A percentile compares a stretch with the other conserved stretches of the same genome.
Evolutionary conservation across 345 rosid species (phyloP).

Genomic region (Populus pruinosa): DNA sequence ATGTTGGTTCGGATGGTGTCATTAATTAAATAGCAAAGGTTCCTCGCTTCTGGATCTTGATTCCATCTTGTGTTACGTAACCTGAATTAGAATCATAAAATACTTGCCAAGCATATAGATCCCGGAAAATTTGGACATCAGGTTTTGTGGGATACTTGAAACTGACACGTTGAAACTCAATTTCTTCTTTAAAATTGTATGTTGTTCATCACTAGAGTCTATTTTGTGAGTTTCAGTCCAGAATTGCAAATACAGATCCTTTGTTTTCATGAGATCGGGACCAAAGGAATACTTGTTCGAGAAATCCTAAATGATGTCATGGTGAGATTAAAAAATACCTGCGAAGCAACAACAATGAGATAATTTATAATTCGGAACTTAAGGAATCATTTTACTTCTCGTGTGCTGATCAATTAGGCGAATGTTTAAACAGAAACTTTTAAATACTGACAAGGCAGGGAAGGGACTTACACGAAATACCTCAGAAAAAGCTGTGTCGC

Average conservation of each 20-base stretch:
- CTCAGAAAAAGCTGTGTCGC: not conserved
- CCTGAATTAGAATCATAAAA: slow-evolving; percentile 18
- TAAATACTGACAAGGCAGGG: not conserved
- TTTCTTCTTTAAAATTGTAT: slow-evolving; percentile 16
- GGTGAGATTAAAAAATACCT: slow-evolving; percentile 12
- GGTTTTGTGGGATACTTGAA: slow-evolving; percentile 17
- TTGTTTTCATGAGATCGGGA: slow-evolving; percentile 11
- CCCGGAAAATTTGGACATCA: slow-evolving; percentile 15
- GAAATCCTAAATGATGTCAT: slow-evolving; percentile 12
- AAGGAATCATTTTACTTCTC: not conserved
- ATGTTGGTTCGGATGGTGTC: slow-evolving; percentile 15
- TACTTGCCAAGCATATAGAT: slow-evolving; percentile 1
- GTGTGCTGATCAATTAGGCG: not conserved
- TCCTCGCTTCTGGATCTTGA: slow-evolving; percentile 13
- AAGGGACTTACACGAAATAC: slow-evolving; percentile 15
- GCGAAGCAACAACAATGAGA: not conserved
- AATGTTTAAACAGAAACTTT: not conserved
- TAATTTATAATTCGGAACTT: not conserved
- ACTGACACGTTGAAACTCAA: slow-evolving; percentile 8
- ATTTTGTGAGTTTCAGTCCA: slow-evolving; percentile 15
- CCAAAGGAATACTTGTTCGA: not conserved
- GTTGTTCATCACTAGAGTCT: slow-evolving; percentile 10
- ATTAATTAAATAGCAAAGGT: slow-evolving; percentile 14
- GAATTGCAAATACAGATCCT: slow-evolving; percentile 10
- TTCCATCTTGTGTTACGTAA: slow-evolving; percentile 10